Conservation (phyloP, 257 asterid species). For the Echium plantagineum region DNA sequence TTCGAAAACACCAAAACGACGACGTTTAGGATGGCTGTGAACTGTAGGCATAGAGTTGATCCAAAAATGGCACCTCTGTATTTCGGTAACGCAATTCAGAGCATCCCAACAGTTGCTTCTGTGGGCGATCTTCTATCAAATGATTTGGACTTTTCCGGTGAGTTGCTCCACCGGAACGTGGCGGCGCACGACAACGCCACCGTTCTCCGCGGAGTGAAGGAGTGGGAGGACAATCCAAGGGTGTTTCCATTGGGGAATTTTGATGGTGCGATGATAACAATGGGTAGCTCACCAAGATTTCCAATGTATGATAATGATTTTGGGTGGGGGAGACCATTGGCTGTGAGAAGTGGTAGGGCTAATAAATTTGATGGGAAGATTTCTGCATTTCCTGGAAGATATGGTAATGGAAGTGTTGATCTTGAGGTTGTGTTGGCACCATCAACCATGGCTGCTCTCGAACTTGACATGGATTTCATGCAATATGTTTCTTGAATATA, state of each 20-base stretch:
- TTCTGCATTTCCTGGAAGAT: slow-evolving; percentile 78
- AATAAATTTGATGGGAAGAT: slow-evolving; percentile 94
- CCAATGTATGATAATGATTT: slow-evolving; percentile 95
- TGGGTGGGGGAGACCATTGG: slow-evolving; percentile 90
- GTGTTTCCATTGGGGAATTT: slow-evolving; percentile 82
- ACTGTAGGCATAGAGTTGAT: slow-evolving; percentile 75
- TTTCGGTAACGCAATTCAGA: slow-evolving; percentile 80
- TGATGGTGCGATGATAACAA: slow-evolving; percentile 93
- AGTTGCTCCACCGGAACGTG: slow-evolving; percentile 49
- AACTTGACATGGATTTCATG: slow-evolving; percentile 63
- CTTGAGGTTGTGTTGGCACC: slow-evolving; percentile 88
- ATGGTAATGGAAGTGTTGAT: slow-evolving; percentile 84
- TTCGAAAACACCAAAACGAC: slow-evolving; percentile 40
- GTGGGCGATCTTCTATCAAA: slow-evolving; percentile 44
- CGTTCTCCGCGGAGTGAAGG: slow-evolving; percentile 45
- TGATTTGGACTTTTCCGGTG: slow-evolving; percentile 59
- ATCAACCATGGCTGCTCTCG: slow-evolving; percentile 58
- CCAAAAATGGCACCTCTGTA: slow-evolving; percentile 62
- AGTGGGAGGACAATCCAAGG: slow-evolving; percentile 66
- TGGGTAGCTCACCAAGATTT: slow-evolving; percentile 97
- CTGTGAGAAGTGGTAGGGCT: slow-evolving; percentile 80
- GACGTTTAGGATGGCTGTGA: slow-evolving; percentile 90
- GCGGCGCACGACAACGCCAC: slow-evolving; percentile 57
- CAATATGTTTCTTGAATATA: slow-evolving; percentile 39
- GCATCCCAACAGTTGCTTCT: slow-evolving; percentile 52